These are phyloP conservation scores for Clonostachys rosea DNA, from an alignment of 2,329 filamentous ascomycete species.

Conservation along the genomic window DNA sequence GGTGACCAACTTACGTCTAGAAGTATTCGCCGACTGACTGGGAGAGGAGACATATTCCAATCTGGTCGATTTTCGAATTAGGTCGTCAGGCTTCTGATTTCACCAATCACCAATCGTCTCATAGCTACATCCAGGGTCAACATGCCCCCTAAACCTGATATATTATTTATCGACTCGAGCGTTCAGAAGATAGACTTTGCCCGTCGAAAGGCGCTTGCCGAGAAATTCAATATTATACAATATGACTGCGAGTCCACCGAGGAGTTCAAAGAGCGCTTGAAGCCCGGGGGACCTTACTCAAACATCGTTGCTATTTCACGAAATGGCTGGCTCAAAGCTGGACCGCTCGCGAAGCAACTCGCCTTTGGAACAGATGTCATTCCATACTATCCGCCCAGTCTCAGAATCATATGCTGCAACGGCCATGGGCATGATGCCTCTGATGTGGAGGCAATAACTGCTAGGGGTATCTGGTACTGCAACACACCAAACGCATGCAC, in stretches of 20 bases:
- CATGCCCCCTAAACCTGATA: slow-evolving; percentile 2
- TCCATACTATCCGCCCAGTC: slow-evolving; percentile 6
- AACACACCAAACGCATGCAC: slow-evolving; percentile 46
- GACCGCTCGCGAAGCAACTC: slow-evolving; percentile 5
- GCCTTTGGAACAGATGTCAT: slow-evolving; percentile 8
- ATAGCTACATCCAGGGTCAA: neutral
- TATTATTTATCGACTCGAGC: slow-evolving; percentile 7
- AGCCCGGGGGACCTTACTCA: slow-evolving; percentile 6
- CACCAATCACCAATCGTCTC: too few species aligned
- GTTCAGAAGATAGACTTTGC: slow-evolving; percentile 4
- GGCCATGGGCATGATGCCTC: slow-evolving; percentile 8
- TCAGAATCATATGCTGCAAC: slow-evolving; percentile 9
- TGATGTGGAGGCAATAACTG: slow-evolving; percentile 34
- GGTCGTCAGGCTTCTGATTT: too few species aligned
- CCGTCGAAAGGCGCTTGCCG: slow-evolving; percentile 4
- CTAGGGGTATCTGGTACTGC: slow-evolving; percentile 44
- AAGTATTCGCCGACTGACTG: too few species aligned
- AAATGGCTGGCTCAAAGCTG: slow-evolving; percentile 9
- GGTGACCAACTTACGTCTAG: too few species aligned
- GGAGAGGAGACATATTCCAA: too few species aligned
- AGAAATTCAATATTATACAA: slow-evolving; percentile 6
- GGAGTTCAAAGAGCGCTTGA: slow-evolving; percentile 7
- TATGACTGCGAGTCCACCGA: slow-evolving; percentile 8
- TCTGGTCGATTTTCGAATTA: too few species aligned
- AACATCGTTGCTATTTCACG: slow-evolving; percentile 8